Evolutionary conservation across 352 stramenopile genomes (phyloP), one percentile per base, ranked within the genome.

Genomic region (Globisporangium paddicum): DNA sequence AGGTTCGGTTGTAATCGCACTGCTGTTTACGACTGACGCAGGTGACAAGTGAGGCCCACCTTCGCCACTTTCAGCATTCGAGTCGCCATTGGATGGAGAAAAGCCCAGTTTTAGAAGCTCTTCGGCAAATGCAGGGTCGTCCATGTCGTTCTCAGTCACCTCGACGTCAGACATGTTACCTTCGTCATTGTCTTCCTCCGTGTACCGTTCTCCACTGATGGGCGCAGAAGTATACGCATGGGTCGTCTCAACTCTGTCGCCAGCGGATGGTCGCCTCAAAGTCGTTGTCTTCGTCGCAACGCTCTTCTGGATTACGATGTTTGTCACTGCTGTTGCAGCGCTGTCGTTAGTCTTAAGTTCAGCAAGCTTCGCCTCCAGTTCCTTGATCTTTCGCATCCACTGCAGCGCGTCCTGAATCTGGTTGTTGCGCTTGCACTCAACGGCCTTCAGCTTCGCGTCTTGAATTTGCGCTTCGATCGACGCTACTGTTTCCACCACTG

Each of bases 381-480:
- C 73, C 47, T 86, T 87, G 13, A 86, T 72, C 54, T 73, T 74
- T 1, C 82, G 73, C 67, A 93, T 78, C 9, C 73, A 80, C 2
- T 66, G 61, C 0, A 90, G 45, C 14, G 82, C 82, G 4, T 86
- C 75, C 18, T 64, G 44, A 54, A 89, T 87, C n/a, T 71, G 62
- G 45, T 79, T 74, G 34, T 72, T 63, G 4, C 77, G 68, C 62
- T 93, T 93, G 7, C 81, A 60, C 41, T 73, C 54, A 16, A 93
- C 55, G 0, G 80, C 79, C 14, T 70, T 46, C 7, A 72, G 6
- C 67, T 90, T 90, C 2, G 61, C 67, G 0, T 72, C 50, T 13
- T 71, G 59, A 51, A 93, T 86, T 46, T 85, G 60, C 3, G 51
- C 48, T 30, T 83, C 62, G 11, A 93, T 48, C 8, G 58, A 58